Evolutionary conservation across 495 filamentous ascomycete genomes (phyloP), one percentile per base, ranked within the genome.

Genomic region (Talaromyces proteolyticus): DNA sequence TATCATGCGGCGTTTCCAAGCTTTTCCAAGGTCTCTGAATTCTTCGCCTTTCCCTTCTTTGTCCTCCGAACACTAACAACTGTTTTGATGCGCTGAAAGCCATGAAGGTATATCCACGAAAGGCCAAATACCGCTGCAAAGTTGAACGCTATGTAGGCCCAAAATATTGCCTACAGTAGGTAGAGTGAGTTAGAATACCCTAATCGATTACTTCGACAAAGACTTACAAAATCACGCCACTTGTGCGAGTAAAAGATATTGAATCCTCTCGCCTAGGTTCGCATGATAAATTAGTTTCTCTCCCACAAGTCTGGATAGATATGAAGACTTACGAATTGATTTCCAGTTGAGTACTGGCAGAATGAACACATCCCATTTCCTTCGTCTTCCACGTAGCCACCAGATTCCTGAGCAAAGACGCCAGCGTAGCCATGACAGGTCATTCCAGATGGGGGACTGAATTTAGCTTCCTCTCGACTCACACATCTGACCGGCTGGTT

Each of bases 161-260:
- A 81, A 37, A 82, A 72, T 39, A 84, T 77, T 0, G 79, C 76
- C 61, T 77, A 62, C 3, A 23, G 4, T 34, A 10, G 14, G 29
- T 4, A 34, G 2, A 14, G 4, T 34, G 4, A 4, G 8, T 34
- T 34, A 10, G 8, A 2, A 34, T 34, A 34, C 8, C 14, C 29
- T 14, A 34, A 34, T 34, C 8, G 26, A 10, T 34, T 34, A 5
- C 4, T 2, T n/a, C n/a, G 12, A 41, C 5, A 51, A 10, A 60
- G 52, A 63, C 81, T 67, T 39, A 72, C 83, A 50, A 78, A 81
- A 57, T 84, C 64, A 25, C 79, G 67, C 85, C 84, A 87, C 44
- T 81, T 81, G 50, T 84, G 58, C 2, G 55, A 64, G 44, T 79
- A 81, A 16, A 55, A 72, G 8, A 77, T 57, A 47, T 78, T 75